Base-by-base conservation (phyloP, 1,284 basidiomycete genomes). In the Cutaneotrichosporon curvatum region DNA sequence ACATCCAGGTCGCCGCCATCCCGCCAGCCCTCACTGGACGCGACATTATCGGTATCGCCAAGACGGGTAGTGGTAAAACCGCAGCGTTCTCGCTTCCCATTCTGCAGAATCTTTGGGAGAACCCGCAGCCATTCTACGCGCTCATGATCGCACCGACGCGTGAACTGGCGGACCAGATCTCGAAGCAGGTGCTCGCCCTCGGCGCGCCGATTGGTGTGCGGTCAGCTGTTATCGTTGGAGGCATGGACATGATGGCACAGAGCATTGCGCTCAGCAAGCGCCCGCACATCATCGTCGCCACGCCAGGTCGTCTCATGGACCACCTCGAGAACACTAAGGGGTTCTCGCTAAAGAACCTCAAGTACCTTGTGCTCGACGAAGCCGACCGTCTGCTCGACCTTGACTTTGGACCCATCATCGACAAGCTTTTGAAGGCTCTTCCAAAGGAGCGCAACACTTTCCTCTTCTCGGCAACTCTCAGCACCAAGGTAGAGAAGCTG, bases 391-490 rank as follows among this genome's bases (percentile, higher is more conserved):
- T 99, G 39, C 76, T 99, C 35, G 95, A 98, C 73, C 85, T 98
- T 81, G 95, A 98, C 68, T 98, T 99, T 62, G 92, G 91, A 16
- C 85, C 88, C 31, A 86, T 89, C 48, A 92, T 99, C 55, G 95
- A 98, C 76, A 94, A 92, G 75, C 90, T 99, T 53, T 77, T 99
- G 37, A 95, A 95, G 73, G 82, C 87, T 36, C 86, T 98, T 55
- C 95, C 95, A 16, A 87, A 84, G 63, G 92, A 98, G 63, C 81
- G 95, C 18, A 87, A 84, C 30, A 99, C 95, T 0, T 97, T 92
- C 69, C 79, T 99, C 2, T 99, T 95, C 76, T 95, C 91, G 14
- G 95, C 95, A 1, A 99, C 95, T n/a, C 98, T 99, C 92, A 96
- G 94, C 2, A 95, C 90, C 19, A 98, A 97, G 72, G 91, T 99